Evolutionary conservation across 352 stramenopile species (phyloP), one percentile per base, ranked within the genome.

Genomic region (Phytophthora lateralis): DNA sequence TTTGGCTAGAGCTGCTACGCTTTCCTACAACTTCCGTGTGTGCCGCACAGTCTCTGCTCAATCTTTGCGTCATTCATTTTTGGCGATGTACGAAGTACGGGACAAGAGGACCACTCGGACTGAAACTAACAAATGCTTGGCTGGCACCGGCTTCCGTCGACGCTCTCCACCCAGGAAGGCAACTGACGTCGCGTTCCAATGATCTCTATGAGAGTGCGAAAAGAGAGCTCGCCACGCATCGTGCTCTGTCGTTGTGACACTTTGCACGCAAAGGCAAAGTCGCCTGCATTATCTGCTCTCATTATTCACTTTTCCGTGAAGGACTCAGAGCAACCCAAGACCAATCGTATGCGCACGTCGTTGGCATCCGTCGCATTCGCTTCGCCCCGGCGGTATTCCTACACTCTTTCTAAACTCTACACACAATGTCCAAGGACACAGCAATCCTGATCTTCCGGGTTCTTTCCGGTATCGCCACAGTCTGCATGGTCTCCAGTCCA

Each of bases 401-500:
- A 43, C n/a, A 60, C 53, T 49, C 9, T 20, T 38, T 20, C 18
- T 9, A 7, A 55, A 34, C n/a, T 51, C 32, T 10, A 24, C 17
- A 20, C 42, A 60, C 32, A 34, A 70, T 73, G 65, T 50, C 60
- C 29, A 66, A 62, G 41, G 55, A 62, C 18, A 66, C 47, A 2
- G 54, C 61, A 39, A 54, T 76, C 32, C 37, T 78, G 9, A 30
- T 66, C 12, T 66, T 81, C 15, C 52, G 59, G 34, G 60, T 71
- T 30, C 45, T 78, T 30, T 68, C 69, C 17, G 67, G 66, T 8
- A 68, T 71, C 34, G 48, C 71, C 15, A 74, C 71, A 52, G 60
- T 64, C 14, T 52, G 62, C 8, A 78, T 85, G 70, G 73, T 73
- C 38, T 64, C 75, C 57, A 82, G 75, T 38, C 73, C 73, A 5